Evolutionary conservation across 768 basidiomycete genomes (phyloP), one percentile per base, ranked within the genome.

Genomic region (Auriscalpium microsporum): DNA sequence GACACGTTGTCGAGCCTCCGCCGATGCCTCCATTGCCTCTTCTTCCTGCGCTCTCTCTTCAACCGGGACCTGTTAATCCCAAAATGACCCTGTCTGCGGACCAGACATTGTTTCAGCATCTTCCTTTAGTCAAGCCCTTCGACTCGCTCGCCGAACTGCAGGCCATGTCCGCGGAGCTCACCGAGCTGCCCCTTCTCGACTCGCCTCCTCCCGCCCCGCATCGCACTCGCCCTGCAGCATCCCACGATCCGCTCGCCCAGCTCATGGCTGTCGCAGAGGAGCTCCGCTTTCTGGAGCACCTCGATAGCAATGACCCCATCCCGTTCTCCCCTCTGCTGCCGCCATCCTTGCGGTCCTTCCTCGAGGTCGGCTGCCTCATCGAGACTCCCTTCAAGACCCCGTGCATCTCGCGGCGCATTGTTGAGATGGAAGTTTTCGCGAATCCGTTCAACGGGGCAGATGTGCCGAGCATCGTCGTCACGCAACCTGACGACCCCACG

Each of bases 181-280:
- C 42, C 8, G 38, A 44, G 23, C 35, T 52, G 52, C 7, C 13
- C 21, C 13, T 45, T 13, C 38, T 52, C 14, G 52, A 44, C 35
- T 52, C 52, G 6, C 52, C 52, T 10, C 40, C 28, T 17, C 17
- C 44, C 11, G 17, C 42, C 23, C 40, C 35, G 28, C 11, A 1
- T n/a, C 4, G 4, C 28, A 28, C 4, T 28, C 28, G 28, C 4
- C 28, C 7, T 28, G 14, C 23, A 2, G 9, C 33, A 10, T 21
- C 44, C 6, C n/a, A 19, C 11, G 52, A 52, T 52, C 17, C 52
- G 10, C 19, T 50, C 7, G 50, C 50, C n/a, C 49, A 52, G 17
- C 38, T 52, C 42, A 42, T 52, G 21, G 52, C 52, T 23, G 52
- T 52, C 10, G 52, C 52, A 9, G 40, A 42, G 52, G 52, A 52